Conservation (phyloP, 1,284 basidiomycete species). For the Erythrobasidium hasegawianum region DNA sequence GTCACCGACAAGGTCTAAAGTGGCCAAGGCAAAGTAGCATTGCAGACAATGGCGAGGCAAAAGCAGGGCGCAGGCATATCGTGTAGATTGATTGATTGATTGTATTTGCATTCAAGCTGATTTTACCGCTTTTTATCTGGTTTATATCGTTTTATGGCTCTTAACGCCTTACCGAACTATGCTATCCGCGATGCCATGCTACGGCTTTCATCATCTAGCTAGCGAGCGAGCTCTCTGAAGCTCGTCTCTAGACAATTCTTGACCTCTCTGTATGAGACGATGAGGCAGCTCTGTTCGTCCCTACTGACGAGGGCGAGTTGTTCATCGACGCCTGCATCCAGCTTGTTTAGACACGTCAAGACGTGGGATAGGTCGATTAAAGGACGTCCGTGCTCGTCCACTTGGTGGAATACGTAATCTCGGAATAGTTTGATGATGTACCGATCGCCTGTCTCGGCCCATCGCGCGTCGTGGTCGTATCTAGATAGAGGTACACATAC, state of each 20-base stretch:
- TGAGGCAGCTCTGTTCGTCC: constrained; percentile 88
- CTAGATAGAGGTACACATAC: constrained; percentile 51
- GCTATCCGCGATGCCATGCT: neutral
- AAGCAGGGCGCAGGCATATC: too few relatives aligned
- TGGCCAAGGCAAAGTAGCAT: too few relatives aligned
- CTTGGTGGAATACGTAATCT: constrained; percentile 97
- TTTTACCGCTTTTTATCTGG: constrained; percentile 11
- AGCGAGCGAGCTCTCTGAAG: constrained; percentile 28
- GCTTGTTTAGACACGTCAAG: constrained; percentile 85
- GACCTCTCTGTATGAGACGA: constrained; percentile 85
- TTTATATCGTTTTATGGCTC: constrained; percentile 11
- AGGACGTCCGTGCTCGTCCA: constrained; percentile 84
- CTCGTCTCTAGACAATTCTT: constrained; percentile 34
- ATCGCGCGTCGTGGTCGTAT: constrained; percentile 88
- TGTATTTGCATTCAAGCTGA: too few relatives aligned
- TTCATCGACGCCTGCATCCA: constrained; percentile 90
- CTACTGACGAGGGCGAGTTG: constrained; percentile 88
- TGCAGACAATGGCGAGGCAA: too few relatives aligned
- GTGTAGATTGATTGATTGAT: neutral
- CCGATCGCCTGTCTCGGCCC: constrained; percentile 97
- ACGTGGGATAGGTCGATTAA: constrained; percentile 88
- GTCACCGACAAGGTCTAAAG: too few relatives aligned
- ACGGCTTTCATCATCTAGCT: neutral
- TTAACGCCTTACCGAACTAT: too few relatives aligned
- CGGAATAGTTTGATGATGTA: constrained; percentile 98